Percentiles rank a stretch among this genome's conserved stretches.
phyloP scores from a whole-genome alignment of 306 rosid genomes.

The Senna tora region DNA sequence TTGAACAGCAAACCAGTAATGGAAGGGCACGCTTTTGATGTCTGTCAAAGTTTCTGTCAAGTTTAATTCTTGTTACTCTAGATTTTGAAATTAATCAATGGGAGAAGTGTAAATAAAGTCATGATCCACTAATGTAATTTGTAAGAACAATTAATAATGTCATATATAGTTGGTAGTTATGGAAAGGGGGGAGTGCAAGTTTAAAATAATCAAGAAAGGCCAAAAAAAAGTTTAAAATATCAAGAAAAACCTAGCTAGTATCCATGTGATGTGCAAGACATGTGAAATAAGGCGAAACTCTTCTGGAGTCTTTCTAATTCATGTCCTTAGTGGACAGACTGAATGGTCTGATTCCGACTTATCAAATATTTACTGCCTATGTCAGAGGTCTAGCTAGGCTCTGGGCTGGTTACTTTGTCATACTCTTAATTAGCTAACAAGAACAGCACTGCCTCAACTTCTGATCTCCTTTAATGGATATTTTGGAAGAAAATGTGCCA shows the following conservation, averaged over 20 bases:
- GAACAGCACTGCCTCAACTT: background rate
- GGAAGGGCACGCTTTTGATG: background rate
- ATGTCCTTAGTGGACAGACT: background rate
- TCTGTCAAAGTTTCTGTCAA: conserved; percentile 13
- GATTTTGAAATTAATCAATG: background rate
- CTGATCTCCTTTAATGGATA: background rate
- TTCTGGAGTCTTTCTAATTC: no score
- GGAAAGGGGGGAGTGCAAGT: background rate
- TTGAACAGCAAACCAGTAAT: background rate
- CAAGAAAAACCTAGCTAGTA: background rate
- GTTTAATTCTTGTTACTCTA: background rate
- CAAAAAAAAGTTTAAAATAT: background rate
- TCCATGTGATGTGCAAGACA: background rate
- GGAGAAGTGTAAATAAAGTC: background rate
- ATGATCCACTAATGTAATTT: background rate
- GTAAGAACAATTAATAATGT: conserved; percentile 9
- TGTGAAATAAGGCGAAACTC: background rate
- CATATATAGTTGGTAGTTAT: background rate
- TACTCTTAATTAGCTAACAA: background rate
- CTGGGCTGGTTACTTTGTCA: background rate
- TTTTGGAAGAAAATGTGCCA: background rate
- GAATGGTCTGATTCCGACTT: background rate
- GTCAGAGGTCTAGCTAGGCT: background rate
- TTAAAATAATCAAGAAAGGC: background rate
- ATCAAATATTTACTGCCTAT: background rate